phyloP scores from a whole-genome alignment of 2,329 filamentous ascomycete genomes.

The Fusarium sublunatum region DNA sequence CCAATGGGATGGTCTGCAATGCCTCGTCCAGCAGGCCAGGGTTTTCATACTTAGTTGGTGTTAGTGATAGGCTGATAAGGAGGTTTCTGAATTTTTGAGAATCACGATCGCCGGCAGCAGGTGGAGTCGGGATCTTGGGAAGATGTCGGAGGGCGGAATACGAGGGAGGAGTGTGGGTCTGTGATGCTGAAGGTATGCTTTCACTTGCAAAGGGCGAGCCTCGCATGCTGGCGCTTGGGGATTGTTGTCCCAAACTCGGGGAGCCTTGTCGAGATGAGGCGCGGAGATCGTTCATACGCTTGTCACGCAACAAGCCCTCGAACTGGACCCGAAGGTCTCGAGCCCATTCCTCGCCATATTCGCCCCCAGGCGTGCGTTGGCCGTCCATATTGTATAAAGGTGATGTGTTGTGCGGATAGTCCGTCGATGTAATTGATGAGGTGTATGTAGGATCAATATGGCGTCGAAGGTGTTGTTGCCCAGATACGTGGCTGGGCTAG shows the following conservation, averaged over 20 bases:
- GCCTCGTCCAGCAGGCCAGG: conserved; percentile 94
- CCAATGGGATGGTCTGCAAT: conserved; percentile 84
- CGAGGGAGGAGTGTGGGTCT: conserved; percentile 57
- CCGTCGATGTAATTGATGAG: conserved; percentile 11
- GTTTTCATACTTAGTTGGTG: conserved; percentile 95
- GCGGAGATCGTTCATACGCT: conserved; percentile 83
- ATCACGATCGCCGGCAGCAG: conserved; percentile 70
- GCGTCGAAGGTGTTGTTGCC: conserved; percentile 26
- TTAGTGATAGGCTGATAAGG: conserved; percentile 85
- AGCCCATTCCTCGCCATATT: conserved; percentile 79
- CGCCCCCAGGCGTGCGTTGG: conserved; percentile 52
- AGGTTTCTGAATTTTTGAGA: conserved; percentile 84
- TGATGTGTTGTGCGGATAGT: not conserved
- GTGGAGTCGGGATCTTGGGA: conserved; percentile 75
- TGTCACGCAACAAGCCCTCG: conserved; percentile 85
- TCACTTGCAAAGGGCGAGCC: conserved; percentile 53
- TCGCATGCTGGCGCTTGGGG: conserved; percentile 62
- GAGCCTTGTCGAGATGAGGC: conserved; percentile 66
- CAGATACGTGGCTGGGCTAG: conserved; percentile 18
- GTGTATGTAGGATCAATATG: conserved; percentile 6
- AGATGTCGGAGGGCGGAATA: conserved; percentile 63
- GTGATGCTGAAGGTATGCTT: conserved; percentile 61
- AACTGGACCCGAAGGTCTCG: conserved; percentile 84
- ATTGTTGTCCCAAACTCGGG: conserved; percentile 62
- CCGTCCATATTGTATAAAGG: conserved; percentile 52